Evolutionary conservation across 495 filamentous ascomycete species (phyloP).

Genomic region (Neurospora sp.): DNA sequence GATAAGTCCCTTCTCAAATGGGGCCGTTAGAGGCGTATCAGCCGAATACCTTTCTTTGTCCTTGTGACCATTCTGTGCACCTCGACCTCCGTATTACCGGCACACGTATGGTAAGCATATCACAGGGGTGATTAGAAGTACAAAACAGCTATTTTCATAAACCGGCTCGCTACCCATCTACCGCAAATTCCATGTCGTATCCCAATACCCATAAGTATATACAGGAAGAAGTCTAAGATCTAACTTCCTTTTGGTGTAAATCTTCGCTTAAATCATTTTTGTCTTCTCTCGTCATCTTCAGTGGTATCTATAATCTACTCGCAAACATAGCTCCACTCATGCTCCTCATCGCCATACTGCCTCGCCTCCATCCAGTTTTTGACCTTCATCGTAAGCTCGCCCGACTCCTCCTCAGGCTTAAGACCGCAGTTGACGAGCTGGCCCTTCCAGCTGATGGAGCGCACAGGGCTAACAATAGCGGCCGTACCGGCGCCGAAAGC

Average conservation of each 20-base stretch:
- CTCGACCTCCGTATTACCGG: neutral
- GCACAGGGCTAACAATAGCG: conserved; percentile 70
- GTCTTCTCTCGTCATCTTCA: neutral
- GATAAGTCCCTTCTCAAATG: neutral
- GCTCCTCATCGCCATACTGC: conserved; percentile 87
- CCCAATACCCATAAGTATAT: neutral
- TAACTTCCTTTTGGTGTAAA: too few species aligned
- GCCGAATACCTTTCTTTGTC: too few species aligned
- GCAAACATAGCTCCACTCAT: conserved; percentile 63
- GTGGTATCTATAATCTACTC: conserved; percentile 4
- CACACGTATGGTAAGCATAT: too few species aligned
- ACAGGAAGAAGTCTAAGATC: neutral
- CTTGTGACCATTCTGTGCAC: neutral
- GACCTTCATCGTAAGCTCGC: conserved; percentile 72
- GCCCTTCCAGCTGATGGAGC: conserved; percentile 77
- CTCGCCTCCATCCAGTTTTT: conserved; percentile 93
- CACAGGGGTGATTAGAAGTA: neutral
- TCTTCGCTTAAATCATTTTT: neutral
- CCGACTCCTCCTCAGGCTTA: conserved; percentile 67
- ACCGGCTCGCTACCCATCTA: neutral
- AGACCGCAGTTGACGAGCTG: conserved; percentile 69
- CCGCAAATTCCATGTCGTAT: neutral
- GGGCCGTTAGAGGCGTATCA: too few species aligned
- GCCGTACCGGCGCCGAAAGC: conserved; percentile 92
- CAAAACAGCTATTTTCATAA: neutral